Conservation (phyloP, 352 stramenopile species). For the Pythium brachiatum region DNA sequence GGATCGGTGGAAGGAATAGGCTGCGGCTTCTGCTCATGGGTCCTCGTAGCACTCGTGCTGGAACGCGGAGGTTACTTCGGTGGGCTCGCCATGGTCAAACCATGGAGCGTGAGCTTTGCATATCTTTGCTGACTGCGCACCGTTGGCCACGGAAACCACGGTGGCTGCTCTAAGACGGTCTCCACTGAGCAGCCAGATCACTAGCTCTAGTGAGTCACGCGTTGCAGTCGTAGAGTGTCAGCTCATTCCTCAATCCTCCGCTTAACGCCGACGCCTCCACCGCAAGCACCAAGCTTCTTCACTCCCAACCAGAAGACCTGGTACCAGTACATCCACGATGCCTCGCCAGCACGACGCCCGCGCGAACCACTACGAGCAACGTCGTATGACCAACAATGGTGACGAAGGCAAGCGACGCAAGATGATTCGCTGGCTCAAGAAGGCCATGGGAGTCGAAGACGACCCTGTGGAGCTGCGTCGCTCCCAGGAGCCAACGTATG, state of each 20-base stretch:
- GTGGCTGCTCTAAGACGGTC: too few species aligned
- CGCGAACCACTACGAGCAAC: not conserved
- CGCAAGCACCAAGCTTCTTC: not conserved
- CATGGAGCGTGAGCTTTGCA: too few species aligned
- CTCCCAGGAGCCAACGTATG: not conserved
- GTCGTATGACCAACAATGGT: not conserved
- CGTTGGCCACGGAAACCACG: too few species aligned
- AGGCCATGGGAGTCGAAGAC: slow-evolving; percentile 21
- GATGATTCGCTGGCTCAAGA: slow-evolving; percentile 30
- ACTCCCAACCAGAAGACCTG: too few species aligned
- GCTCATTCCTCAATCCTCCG: not conserved
- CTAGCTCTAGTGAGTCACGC: too few species aligned
- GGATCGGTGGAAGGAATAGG: too few species aligned
- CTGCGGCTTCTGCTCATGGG: too few species aligned
- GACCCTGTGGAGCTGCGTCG: slow-evolving; percentile 11
- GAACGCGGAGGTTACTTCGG: too few species aligned
- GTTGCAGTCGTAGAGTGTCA: not conserved
- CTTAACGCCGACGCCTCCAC: not conserved
- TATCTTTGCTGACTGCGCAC: too few species aligned
- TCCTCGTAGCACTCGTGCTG: too few species aligned
- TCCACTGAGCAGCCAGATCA: too few species aligned
- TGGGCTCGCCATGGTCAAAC: too few species aligned
- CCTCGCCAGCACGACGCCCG: not conserved
- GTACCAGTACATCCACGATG: not conserved
- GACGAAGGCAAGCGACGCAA: slow-evolving; percentile 26